phyloP scores from a whole-genome alignment of 352 stramenopile genomes.

The Halophytophthora polymorphica region DNA sequence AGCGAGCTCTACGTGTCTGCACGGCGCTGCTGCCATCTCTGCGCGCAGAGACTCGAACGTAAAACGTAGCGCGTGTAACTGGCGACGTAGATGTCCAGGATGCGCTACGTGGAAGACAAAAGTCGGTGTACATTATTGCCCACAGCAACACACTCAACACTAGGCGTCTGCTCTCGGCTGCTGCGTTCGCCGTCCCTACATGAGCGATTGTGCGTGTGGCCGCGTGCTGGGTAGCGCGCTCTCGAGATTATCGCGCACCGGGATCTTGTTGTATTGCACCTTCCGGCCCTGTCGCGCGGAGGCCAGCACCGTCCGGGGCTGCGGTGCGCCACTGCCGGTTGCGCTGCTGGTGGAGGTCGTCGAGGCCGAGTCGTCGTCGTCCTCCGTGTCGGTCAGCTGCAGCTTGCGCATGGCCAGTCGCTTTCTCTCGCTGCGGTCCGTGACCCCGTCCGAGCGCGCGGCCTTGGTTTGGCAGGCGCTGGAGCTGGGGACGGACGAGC shows the following conservation, averaged over 20 bases:
- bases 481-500: constrained; percentile 13
- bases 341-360: constrained; percentile 7
- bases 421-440: constrained; percentile 18
- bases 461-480: constrained; percentile 5
- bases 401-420: constrained; percentile 13
- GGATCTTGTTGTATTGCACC: constrained; percentile 58
- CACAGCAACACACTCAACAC: too few relatives aligned
- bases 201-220: too few relatives aligned
- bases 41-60: too few relatives aligned
- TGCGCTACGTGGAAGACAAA: too few relatives aligned
- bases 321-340: constrained; percentile 6
- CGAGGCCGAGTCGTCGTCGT: constrained; percentile 14
- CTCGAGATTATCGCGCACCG: constrained; percentile 2
- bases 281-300: constrained; percentile 45
- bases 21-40: too few relatives aligned
- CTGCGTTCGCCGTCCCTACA: too few relatives aligned
- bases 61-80: too few relatives aligned
- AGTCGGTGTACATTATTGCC: too few relatives aligned
- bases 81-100: too few relatives aligned
- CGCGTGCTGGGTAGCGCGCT: too few relatives aligned
- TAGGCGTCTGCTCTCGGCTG: too few relatives aligned
- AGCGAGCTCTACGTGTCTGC: too few relatives aligned
- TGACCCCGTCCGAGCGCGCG: constrained; percentile 1
- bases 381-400: constrained; percentile 11
- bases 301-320: constrained; percentile 13